These are phyloP conservation scores for Trametes cubensis DNA, from an alignment of 768 basidiomycete genomes.

Conservation along the genomic window DNA sequence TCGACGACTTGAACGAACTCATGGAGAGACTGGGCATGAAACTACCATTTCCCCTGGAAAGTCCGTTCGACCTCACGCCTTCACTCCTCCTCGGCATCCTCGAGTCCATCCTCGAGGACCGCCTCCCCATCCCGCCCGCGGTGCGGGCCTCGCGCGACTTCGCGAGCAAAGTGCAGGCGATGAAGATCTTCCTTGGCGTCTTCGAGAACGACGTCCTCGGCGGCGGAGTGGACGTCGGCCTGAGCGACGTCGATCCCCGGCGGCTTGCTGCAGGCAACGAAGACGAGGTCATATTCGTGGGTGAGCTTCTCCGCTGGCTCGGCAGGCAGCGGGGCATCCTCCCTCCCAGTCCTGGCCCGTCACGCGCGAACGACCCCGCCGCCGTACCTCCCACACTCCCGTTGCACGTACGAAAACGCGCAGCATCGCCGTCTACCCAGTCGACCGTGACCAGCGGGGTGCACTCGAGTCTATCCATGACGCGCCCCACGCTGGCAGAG, in stretches of 20 bases:
- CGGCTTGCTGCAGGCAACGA: constrained; percentile 63
- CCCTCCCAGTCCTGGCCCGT: constrained; percentile 17
- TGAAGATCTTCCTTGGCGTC: constrained; percentile 77
- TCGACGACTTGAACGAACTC: constrained; percentile 35
- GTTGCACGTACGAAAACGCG: neutral
- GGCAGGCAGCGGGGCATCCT: constrained; percentile 48
- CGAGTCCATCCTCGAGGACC: constrained; percentile 57
- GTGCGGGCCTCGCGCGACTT: constrained; percentile 41
- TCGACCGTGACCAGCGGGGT: constrained; percentile 41
- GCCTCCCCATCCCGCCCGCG: constrained; percentile 50
- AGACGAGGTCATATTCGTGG: constrained; percentile 69
- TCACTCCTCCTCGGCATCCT: constrained; percentile 71
- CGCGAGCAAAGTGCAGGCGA: constrained; percentile 56
- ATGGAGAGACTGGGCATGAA: constrained; percentile 29
- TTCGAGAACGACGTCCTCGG: constrained; percentile 66
- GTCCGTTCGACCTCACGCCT: constrained; percentile 63
- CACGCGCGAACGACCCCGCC: neutral
- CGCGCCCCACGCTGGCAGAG: constrained; percentile 37
- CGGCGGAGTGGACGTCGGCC: constrained; percentile 56
- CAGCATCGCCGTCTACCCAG: constrained; percentile 32
- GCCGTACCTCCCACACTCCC: constrained; percentile 13
- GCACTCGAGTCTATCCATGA: constrained; percentile 37
- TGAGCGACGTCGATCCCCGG: constrained; percentile 66
- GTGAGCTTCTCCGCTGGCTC: constrained; percentile 71
- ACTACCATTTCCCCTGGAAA: constrained; percentile 38